Conservation (phyloP, 208 protist species). For the Leishmania martiniquensis region DNA sequence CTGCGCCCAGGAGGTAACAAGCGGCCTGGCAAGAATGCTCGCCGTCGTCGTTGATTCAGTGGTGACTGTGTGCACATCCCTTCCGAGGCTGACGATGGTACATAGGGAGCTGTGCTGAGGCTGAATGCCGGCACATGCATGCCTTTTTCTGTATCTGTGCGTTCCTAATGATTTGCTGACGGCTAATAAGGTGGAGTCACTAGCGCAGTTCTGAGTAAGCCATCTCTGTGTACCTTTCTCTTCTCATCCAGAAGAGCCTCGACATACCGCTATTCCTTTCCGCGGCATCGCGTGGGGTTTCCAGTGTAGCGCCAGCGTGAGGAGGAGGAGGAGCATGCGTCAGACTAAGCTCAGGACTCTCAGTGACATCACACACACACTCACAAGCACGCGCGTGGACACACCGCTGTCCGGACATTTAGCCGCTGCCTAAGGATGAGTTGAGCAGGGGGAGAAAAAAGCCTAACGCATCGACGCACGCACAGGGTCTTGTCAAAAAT, state of each 20-base stretch:
- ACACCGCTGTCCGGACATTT: background rate
- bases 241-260: background rate
- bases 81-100: background rate
- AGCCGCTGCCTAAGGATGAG: slow-evolving; percentile 6
- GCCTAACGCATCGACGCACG: background rate
- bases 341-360: background rate
- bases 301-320: background rate
- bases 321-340: background rate
- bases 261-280: background rate
- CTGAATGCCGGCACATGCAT: slow-evolving; percentile 9
- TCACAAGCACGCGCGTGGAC: too few species aligned
- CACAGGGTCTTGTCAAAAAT: background rate
- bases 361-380: background rate
- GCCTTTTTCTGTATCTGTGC: background rate
- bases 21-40: slow-evolving; percentile 91
- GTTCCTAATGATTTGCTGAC: slow-evolving; percentile 15
- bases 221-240: background rate
- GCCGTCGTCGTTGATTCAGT: slow-evolving; percentile 46
- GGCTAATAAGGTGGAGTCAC: slow-evolving; percentile 25
- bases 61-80: background rate
- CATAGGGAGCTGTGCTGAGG: background rate
- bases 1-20: slow-evolving; percentile 72
- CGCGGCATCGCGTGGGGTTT: background rate
- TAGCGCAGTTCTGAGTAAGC: background rate
- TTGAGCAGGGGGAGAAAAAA: background rate